Conservation (phyloP, 208 protist species). For the Acanthamoeba divionensis region DNA sequence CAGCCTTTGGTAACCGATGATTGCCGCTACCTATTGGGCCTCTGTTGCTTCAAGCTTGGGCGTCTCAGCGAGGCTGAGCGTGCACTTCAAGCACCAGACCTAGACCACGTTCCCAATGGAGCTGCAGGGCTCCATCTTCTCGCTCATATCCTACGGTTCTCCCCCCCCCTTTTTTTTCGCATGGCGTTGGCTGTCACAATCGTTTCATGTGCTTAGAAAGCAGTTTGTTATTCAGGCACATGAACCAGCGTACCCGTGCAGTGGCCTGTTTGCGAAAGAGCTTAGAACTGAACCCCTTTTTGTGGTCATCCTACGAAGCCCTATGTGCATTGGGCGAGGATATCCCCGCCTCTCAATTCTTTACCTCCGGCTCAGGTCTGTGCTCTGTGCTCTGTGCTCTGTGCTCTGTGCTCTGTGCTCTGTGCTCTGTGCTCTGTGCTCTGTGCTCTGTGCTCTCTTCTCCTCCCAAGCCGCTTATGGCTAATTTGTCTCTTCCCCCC, state of each 20-base stretch:
- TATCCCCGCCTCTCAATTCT: background rate
- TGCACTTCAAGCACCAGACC: background rate
- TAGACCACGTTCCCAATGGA: constrained; percentile 45
- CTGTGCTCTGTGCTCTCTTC: background rate
- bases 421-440: background rate
- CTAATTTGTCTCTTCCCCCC: background rate
- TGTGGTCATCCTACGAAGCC: constrained; percentile 74
- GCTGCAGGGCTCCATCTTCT: constrained; percentile 64
- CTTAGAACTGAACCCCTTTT: constrained; percentile 62
- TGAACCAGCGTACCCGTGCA: constrained; percentile 64
- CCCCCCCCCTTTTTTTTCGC: background rate
- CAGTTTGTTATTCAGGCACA: background rate
- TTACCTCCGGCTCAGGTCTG: background rate
- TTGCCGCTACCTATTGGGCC: constrained; percentile 49
- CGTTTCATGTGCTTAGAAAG: background rate
- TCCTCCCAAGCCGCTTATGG: background rate
- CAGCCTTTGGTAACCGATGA: constrained; percentile 69
- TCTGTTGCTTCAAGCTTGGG: constrained; percentile 19
- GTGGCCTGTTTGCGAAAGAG: constrained; percentile 58
- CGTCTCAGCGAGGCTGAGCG: constrained; percentile 1
- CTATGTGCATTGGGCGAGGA: constrained; percentile 66
- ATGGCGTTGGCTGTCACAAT: background rate
- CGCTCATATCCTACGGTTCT: constrained; percentile 53
- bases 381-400: background rate
- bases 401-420: background rate